phyloP scores from a whole-genome alignment of 2,329 filamentous ascomycete genomes.

The Septoria petroselini region DNA sequence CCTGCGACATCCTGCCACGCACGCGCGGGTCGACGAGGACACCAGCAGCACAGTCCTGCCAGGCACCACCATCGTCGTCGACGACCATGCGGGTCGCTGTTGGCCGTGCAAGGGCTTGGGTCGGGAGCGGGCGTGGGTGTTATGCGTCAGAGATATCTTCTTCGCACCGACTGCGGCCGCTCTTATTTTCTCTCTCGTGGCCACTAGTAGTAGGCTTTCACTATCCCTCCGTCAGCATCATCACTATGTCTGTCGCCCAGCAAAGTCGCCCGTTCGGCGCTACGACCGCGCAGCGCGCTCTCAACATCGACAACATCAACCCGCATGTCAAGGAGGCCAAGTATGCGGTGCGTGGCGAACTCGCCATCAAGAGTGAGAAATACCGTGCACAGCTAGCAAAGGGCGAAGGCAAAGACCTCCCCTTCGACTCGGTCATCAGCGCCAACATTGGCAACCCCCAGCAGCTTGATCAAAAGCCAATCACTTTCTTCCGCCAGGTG shows the following conservation, averaged over 20 bases:
- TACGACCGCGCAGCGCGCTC: slow-evolving; percentile 19
- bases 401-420: slow-evolving; percentile 61
- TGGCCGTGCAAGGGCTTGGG: too few relatives aligned
- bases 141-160: too few relatives aligned
- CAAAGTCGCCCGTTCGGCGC: slow-evolving; percentile 26
- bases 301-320: slow-evolving; percentile 89
- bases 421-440: slow-evolving; percentile 87
- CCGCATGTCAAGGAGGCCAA: slow-evolving; percentile 79
- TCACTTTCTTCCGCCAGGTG: slow-evolving; percentile 98
- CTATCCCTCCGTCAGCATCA: not conserved
- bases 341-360: slow-evolving; percentile 94
- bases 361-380: slow-evolving; percentile 88
- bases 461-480: slow-evolving; percentile 97
- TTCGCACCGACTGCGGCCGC: too few relatives aligned
- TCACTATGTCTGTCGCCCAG: slow-evolving; percentile 24
- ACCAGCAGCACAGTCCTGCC: too few relatives aligned
- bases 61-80: too few relatives aligned
- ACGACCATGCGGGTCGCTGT: too few relatives aligned
- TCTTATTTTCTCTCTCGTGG: too few relatives aligned
- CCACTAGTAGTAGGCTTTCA: not conserved
- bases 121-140: too few relatives aligned
- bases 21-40: too few relatives aligned
- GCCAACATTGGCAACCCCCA: slow-evolving; percentile 99
- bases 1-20: too few relatives aligned
- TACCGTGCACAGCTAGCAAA: slow-evolving; percentile 70